Evolutionary conservation across 176 grass and related monocot genomes (phyloP), one percentile per base, ranked within the genome.

Genomic region (Elymus sibiricus): DNA sequence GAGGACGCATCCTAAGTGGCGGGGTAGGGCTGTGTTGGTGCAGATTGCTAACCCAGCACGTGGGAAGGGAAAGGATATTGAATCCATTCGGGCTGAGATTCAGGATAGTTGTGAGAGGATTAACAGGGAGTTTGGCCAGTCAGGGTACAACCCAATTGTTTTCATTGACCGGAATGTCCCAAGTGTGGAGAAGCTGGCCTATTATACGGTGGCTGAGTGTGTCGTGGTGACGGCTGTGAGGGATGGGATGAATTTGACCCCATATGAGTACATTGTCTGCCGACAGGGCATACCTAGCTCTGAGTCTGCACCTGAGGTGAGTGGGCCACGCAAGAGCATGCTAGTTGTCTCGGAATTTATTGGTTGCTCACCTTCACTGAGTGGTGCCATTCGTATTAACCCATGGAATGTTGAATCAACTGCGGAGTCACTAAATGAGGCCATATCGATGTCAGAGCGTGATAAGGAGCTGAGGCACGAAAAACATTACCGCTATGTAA

Each of bases 191-290:
- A 97, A 87, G 80, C 91, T 92, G 59, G 90, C 95, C 14, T 97
- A 88, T 66, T 97, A 89, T 68, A 97, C 88, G 3, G 64, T 97
- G 1, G 94, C 94, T 0, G 94, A 97, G 43, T 97, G 94, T 59
- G 95, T 91, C 4, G 92, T 97, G 34, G 95, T 97, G 59, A 97
- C 95, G 0, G 95, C 95, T 43, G 95, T 97, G 62, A 86, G 95
- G 70, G 95, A 97, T 80, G 95, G 95, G 63, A 97, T 97, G 95
- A 97, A 97, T 79, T 83, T 97, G 38, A 97, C 90, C 2, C 95
- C 95, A 27, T 97, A 97, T 58, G 95, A 97, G 55, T 97, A 97
- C 74, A 92, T 97, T 82, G 92, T 94, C 74, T 92, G 90, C 60
- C 62, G 94, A 68, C 77, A 94, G 58, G 92, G 92, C 51, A 89